Percentiles rank a stretch among this genome's conserved stretches.
Conservation (phyloP, 2,329 filamentous ascomycete genomes). For the Tolypocladium pustulatum region DNA sequence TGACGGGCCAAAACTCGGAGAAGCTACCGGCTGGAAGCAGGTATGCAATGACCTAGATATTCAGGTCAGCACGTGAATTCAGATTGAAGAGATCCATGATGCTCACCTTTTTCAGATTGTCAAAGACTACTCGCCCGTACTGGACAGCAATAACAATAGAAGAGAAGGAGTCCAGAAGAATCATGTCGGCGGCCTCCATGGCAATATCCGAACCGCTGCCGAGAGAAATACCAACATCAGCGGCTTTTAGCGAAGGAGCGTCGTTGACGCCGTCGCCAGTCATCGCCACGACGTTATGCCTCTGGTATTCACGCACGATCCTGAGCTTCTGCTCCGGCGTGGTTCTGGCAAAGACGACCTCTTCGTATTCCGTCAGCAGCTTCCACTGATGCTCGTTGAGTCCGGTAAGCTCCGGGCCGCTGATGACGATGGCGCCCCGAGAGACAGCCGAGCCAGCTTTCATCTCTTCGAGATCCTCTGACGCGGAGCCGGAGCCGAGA, state of each 20-base stretch:
- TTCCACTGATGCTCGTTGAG: conserved; percentile 63
- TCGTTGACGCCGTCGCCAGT: conserved; percentile 85
- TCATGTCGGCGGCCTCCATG: conserved; percentile 71
- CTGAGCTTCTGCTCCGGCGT: conserved; percentile 72
- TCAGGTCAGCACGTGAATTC: background rate
- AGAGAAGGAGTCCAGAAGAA: conserved; percentile 65
- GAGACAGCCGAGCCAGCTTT: conserved; percentile 8
- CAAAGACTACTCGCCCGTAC: conserved; percentile 67
- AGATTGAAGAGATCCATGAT: conserved; percentile 24
- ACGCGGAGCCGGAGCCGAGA: background rate
- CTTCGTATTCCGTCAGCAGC: conserved; percentile 51
- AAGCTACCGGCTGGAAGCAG: conserved; percentile 65
- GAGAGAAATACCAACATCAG: conserved; percentile 76
- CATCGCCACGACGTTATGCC: conserved; percentile 63
- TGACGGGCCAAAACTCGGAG: conserved; percentile 65
- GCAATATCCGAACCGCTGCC: conserved; percentile 76
- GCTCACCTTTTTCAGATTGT: conserved; percentile 60
- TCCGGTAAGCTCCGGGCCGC: conserved; percentile 53
- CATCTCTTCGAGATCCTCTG: conserved; percentile 11
- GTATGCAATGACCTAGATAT: conserved; percentile 44
- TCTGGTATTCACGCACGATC: conserved; percentile 67
- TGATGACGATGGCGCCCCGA: conserved; percentile 47
- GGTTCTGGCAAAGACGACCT: conserved; percentile 65
- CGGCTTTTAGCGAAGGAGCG: conserved; percentile 66
- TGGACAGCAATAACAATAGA: conserved; percentile 63